Evolutionary conservation across 2,329 filamentous ascomycete species (phyloP).

Genomic region (Fusarium staphyleae): DNA sequence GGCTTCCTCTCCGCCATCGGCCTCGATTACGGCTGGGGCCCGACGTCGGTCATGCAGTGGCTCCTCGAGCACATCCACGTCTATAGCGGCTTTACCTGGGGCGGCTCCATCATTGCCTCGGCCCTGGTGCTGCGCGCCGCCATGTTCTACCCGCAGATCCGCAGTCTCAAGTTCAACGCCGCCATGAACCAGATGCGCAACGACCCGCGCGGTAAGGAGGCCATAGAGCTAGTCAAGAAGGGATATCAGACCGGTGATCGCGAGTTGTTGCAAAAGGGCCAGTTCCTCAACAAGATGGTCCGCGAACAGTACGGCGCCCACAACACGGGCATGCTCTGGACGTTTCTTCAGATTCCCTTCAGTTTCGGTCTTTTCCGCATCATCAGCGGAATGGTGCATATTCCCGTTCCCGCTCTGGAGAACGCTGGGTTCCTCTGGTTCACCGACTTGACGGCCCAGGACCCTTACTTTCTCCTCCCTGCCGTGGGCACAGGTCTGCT

Average conservation of each 20-base stretch:
- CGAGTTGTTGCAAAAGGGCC: constrained; percentile 47
- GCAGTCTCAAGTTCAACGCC: constrained; percentile 52
- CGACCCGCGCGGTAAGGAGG: constrained; percentile 60
- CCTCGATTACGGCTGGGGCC: constrained; percentile 86
- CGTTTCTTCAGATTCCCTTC: constrained; percentile 64
- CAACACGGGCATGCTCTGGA: constrained; percentile 48
- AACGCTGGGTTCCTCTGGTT: constrained; percentile 80
- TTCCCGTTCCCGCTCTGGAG: constrained; percentile 84
- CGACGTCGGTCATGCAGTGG: constrained; percentile 76
- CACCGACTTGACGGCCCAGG: constrained; percentile 73
- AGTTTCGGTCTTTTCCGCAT: constrained; percentile 84
- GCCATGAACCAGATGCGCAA: constrained; percentile 64
- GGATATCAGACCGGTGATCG: constrained; percentile 53
- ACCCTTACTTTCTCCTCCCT: constrained; percentile 82
- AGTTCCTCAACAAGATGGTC: constrained; percentile 48
- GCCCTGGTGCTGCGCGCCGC: constrained; percentile 69
- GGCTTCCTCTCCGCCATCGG: constrained; percentile 86
- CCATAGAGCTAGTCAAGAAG: constrained; percentile 59
- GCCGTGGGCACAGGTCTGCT: constrained; percentile 63
- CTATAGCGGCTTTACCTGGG: constrained; percentile 80
- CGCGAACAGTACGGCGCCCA: constrained; percentile 47
- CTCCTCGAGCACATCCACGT: constrained; percentile 84
- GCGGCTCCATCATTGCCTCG: constrained; percentile 72
- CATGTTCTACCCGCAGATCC: constrained; percentile 68
- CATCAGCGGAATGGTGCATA: constrained; percentile 72